Percentiles rank a stretch among this genome's conserved stretches.
Conservation (phyloP, 257 asterid species). For the Solanum pinnatisectum region DNA sequence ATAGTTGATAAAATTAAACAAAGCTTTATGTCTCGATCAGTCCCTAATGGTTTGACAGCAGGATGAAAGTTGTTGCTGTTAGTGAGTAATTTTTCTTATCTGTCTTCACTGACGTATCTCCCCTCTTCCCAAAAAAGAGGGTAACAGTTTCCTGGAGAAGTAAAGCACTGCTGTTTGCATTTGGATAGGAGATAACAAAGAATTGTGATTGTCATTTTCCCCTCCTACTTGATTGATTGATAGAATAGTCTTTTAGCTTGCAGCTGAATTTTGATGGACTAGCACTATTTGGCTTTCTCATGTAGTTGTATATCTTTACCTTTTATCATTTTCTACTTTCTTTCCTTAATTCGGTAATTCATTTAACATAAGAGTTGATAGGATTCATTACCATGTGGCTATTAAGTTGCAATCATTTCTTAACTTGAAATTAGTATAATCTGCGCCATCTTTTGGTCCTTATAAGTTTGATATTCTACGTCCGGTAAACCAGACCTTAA, state of each 20-base stretch:
- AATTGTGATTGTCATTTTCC: background rate
- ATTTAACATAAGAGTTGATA: background rate
- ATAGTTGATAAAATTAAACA: background rate
- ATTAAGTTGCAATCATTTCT: background rate
- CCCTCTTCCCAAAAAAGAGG: background rate
- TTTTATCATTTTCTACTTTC: background rate
- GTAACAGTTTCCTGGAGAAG: background rate
- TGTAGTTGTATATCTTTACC: background rate
- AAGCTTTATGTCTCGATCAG: background rate
- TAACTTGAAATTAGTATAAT: background rate
- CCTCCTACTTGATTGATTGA: background rate
- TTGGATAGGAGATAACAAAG: background rate
- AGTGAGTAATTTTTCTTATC: background rate
- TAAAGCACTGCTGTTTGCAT: background rate
- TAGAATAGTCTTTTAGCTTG: background rate
- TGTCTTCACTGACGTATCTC: background rate
- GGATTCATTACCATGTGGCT: background rate
- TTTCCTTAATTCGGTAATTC: background rate
- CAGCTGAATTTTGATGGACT: background rate
- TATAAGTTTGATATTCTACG: background rate
- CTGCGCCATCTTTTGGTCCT: background rate
- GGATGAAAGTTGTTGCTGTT: background rate
- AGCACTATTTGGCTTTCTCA: background rate
- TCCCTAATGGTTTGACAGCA: background rate
- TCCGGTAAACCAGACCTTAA: slow-evolving; percentile 56